Percentiles rank a stretch among this genome's conserved stretches.
phyloP scores from a whole-genome alignment of 169 alveolate species.

The Plasmodium billcollinsi region DNA sequence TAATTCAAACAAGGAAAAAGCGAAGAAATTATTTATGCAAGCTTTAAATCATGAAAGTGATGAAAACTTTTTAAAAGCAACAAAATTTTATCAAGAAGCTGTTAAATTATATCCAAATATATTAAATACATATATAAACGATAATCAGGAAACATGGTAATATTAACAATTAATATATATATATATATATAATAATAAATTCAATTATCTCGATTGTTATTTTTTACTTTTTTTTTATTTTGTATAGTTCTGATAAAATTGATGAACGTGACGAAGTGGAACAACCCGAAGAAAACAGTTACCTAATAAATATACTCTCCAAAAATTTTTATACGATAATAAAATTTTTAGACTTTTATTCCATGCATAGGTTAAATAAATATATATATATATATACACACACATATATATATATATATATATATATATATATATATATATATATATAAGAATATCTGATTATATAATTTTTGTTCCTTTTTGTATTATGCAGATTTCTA shows the following conservation, averaged over 20 bases:
- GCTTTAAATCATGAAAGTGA: conserved; percentile 64
- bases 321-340: conserved; percentile 42
- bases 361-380: conserved; percentile 59
- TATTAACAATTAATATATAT: neutral
- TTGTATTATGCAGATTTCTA: conserved; percentile 12
- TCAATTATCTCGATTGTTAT: neutral
- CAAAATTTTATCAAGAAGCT: conserved; percentile 64
- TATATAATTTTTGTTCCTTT: conserved; percentile 8
- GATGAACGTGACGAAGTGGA: conserved; percentile 23
- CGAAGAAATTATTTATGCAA: conserved; percentile 48
- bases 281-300: conserved; percentile 7
- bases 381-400: neutral
- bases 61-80: conserved; percentile 70
- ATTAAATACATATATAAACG: conserved; percentile 23
- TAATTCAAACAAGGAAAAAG: conserved; percentile 53
- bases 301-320: conserved; percentile 27
- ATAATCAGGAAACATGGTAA: conserved; percentile 9
- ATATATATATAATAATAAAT: neutral
- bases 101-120: conserved; percentile 56
- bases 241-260: conserved; percentile 18
- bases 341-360: conserved; percentile 61
- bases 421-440: neutral
- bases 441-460: neutral
- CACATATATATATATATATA: neutral
- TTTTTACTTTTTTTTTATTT: neutral